A percentile compares a stretch with the other conserved stretches of the same genome.
Conservation (phyloP, 805 yeast genomes). For the Metschnikowia lachancei region DNA sequence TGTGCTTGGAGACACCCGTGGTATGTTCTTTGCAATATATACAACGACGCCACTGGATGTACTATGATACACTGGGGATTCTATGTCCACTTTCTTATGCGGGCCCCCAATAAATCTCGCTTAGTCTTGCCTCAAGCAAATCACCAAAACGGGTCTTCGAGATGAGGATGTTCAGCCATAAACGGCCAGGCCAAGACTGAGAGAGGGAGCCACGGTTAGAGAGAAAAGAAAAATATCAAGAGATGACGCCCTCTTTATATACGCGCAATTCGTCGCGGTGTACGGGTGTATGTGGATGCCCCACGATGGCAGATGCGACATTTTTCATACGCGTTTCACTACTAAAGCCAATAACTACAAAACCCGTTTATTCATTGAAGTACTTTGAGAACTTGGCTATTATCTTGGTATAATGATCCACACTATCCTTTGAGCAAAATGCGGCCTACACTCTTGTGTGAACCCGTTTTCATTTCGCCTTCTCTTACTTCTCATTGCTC, state of each 20-base stretch:
- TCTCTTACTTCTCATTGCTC: not conserved
- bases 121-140: slow-evolving; percentile 37
- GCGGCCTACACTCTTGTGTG: not conserved
- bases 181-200: slow-evolving; percentile 17
- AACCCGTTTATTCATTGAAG: not conserved
- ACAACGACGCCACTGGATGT: slow-evolving; percentile 35
- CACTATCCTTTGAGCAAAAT: not conserved
- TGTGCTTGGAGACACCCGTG: slow-evolving; percentile 52
- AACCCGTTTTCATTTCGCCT: not conserved
- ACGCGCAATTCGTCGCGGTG: slow-evolving; percentile 3
- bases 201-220: slow-evolving; percentile 10
- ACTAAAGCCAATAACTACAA: not conserved
- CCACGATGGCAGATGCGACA: not conserved
- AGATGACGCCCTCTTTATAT: not conserved
- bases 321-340: not conserved
- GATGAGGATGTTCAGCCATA: slow-evolving; percentile 26
- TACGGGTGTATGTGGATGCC: slow-evolving; percentile 5
- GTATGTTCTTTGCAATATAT: slow-evolving; percentile 20
- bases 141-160: slow-evolving; percentile 44
- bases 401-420: slow-evolving; percentile 1
- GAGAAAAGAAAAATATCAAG: not conserved
- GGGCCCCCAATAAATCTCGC: slow-evolving; percentile 28
- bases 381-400: not conserved
- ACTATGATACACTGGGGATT: slow-evolving; percentile 45
- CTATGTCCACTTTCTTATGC: slow-evolving; percentile 23